phyloP scores from a whole-genome alignment of 495 filamentous ascomycete genomes.

The Pyronema omphalodes region DNA sequence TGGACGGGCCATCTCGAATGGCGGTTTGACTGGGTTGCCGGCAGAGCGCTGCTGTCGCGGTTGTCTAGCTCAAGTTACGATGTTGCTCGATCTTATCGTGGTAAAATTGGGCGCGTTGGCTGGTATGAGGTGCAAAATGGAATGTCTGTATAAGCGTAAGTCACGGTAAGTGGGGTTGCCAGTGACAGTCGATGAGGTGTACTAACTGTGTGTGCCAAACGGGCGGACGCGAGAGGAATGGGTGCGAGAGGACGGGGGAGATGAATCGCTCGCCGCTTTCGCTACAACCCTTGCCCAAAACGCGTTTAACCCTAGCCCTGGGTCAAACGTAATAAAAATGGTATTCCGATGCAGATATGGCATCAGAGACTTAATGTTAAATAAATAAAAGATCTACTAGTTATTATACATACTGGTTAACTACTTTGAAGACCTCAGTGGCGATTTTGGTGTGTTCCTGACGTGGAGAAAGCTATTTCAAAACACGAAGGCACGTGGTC shows the following conservation, averaged over 20 bases:
- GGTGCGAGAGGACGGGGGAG: not conserved
- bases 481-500: too few relatives aligned
- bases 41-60: not conserved
- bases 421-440: too few relatives aligned
- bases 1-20: constrained; percentile 18
- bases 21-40: not conserved
- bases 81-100: too few relatives aligned
- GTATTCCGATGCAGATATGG: not conserved
- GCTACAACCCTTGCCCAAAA: not conserved
- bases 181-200: not conserved
- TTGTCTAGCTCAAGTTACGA: not conserved
- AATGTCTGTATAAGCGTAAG: not conserved
- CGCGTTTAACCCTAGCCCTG: not conserved
- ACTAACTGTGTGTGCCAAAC: not conserved
- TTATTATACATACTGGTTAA: too few relatives aligned
- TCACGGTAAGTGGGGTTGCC: not conserved
- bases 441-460: too few relatives aligned
- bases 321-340: not conserved
- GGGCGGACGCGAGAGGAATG: not conserved
- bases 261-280: not conserved
- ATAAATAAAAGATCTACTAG: too few relatives aligned
- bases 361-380: too few relatives aligned
- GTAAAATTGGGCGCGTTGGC: too few relatives aligned
- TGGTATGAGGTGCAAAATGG: too few relatives aligned
- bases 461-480: too few relatives aligned